Evolutionary conservation across 208 protist genomes (phyloP), one percentile per base, ranked within the genome.

Genomic region (Wallacemonas collosoma): DNA sequence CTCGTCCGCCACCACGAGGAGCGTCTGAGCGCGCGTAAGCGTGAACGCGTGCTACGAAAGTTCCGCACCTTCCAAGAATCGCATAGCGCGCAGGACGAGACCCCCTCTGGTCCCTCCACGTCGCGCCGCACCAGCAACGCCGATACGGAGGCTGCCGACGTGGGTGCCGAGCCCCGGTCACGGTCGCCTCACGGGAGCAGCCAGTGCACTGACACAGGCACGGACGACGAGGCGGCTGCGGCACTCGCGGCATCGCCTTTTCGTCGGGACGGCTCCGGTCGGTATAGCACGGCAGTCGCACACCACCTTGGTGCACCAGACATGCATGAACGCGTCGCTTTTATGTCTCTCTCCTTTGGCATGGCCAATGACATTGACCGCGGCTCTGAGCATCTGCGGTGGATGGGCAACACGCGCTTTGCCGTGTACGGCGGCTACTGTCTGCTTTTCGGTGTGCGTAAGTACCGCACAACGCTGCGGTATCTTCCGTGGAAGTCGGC

Each of bases 261-360:
- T 58, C 66, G 86, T 2, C 73, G 66, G 62, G 79, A 89, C 38
- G 87, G 87, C 47, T 71, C 77, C 9, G 70, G 57, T 36, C 76
- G 84, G n/a, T 92, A 74, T 64, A 55, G 26, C n/a, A 79, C 87
- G 68, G 68, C 81, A 14, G 74, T 89, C 17, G 71, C 71, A 12
- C 71, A 74, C 54, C 55, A 76, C 55, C 63, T 83, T 48, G 70
- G 79, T 9, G 83, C 79, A 44, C 86, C 88, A 5, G 54, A 79
- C 65, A 75, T 86, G n/a, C 36, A 50, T 45, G 75, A 82, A 61
- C 84, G 91, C 56, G 73, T 96, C 6, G 87, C 91, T 60, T 96
- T 91, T 75, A 93, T 96, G 91, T 89, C 88, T 17, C 71, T 91
- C n/a, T 93, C 87, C 2, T 96, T 93, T 76, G 91, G 91, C 38